These are phyloP conservation scores for Leccinellum luteum DNA, from an alignment of 768 basidiomycete species.

Conservation along the genomic window DNA sequence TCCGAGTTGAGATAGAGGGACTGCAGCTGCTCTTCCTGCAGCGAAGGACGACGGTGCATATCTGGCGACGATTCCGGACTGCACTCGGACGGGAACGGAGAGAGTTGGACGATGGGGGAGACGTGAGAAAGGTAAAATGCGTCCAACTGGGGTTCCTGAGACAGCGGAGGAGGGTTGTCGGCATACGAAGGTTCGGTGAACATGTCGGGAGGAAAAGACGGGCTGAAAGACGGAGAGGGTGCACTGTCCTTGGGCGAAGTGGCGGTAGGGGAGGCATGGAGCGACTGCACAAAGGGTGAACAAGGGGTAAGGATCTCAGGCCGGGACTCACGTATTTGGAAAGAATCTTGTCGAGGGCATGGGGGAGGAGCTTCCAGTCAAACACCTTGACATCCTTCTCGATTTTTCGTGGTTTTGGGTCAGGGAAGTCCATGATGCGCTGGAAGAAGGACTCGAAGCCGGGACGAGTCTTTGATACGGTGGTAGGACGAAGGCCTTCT, in stretches of 20 bases:
- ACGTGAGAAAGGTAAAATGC: conserved; percentile 19
- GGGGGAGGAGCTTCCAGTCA: conserved; percentile 66
- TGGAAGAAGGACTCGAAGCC: conserved; percentile 88
- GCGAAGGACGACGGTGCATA: conserved; percentile 10
- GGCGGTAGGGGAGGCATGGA: conserved; percentile 41
- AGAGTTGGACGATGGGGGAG: conserved; percentile 17
- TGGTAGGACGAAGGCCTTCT: conserved; percentile 88
- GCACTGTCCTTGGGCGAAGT: conserved; percentile 20
- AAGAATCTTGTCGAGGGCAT: conserved; percentile 75
- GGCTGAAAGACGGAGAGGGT: conserved; percentile 31
- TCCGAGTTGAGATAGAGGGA: conserved; percentile 23
- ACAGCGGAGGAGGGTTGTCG: conserved; percentile 4
- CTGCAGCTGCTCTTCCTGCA: conserved; percentile 23
- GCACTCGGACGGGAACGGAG: conserved; percentile 17
- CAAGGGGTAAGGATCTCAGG: background rate
- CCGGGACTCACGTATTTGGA: conserved; percentile 71
- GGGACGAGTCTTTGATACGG: conserved; percentile 81
- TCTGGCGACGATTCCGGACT: conserved; percentile 13
- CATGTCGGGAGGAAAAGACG: conserved; percentile 21
- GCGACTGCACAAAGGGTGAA: conserved; percentile 36
- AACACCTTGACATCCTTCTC: conserved; percentile 96
- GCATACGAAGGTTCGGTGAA: conserved; percentile 2
- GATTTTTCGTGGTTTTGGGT: conserved; percentile 92
- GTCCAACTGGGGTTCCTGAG: conserved; percentile 17
- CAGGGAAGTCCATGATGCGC: conserved; percentile 93